Base-by-base conservation (phyloP, 192 early-diverging fungal species). In the Gryganskiella cystojenkinii region DNA sequence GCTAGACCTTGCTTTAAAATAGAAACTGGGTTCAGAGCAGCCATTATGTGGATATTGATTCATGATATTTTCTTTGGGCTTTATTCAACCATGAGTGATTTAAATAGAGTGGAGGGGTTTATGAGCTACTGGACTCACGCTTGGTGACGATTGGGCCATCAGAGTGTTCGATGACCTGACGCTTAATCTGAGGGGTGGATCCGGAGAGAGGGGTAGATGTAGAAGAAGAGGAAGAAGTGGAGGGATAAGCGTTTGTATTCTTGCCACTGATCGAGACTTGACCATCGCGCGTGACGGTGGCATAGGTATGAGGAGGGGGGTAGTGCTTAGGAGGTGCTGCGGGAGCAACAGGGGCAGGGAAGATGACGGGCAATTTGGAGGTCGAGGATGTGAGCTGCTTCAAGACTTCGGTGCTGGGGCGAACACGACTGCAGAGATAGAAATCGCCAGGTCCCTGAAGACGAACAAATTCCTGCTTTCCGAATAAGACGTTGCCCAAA, bases 381-480 rank as follows among this genome's bases (percentile, higher is more conserved):
- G 67, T 53, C 19, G 74, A 78, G 0, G 74, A 67, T 1, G 61
- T 69, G 7, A 78, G 27, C 49, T 78, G 74, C 59, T 78, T 78
- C 49, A 78, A 31, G 25, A 69, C 56, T 33, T 78, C 74, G 3
- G 74, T 78, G 56, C 81, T 75, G 30, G 88, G 85, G 59, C 81
- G 80, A 30, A 89, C 71, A 46, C 89, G 70, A 51, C 85, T 88
- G 42, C 88, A 74, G 20, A 91, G 49, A 62, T 88, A 91, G 59
- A 89, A 88, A 47, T 91, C 87, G 25, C 89, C 89, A 31, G 89
- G 89, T 28, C 89, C 89, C 34, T 79, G 82, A 20, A 91, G 62
- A 22, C 79, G 72, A 17, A 89, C 81, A 71, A 85, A 86, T 57
- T 89, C 85, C 78, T 88, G 74, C 51, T 83, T 79, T 34, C 83